Conservation (phyloP, 352 stramenopile species). For the Globisporangium lucens region DNA sequence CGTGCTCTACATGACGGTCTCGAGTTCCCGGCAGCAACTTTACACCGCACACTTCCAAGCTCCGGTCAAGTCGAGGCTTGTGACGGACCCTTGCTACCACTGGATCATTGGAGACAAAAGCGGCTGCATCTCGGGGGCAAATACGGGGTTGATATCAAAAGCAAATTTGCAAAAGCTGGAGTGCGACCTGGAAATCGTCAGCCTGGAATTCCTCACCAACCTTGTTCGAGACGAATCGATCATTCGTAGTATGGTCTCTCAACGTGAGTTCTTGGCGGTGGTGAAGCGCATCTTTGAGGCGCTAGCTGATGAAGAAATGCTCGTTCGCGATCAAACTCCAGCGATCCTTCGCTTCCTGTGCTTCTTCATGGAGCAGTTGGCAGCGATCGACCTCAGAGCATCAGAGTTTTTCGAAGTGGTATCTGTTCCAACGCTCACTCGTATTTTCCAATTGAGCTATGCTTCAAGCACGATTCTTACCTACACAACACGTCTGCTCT, state of each 20-base stretch:
- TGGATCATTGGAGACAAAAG: slow-evolving; percentile 6
- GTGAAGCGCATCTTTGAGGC: neutral
- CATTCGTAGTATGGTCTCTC: neutral
- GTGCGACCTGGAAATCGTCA: neutral
- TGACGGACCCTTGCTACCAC: slow-evolving; percentile 6
- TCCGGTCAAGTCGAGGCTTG: neutral
- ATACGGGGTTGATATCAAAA: neutral
- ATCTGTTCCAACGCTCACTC: neutral
- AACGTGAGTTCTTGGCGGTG: neutral
- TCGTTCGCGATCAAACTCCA: neutral
- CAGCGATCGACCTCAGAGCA: neutral
- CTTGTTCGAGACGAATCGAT: slow-evolving; percentile 6
- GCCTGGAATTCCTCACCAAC: slow-evolving; percentile 7
- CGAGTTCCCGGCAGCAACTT: neutral
- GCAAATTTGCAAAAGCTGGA: neutral
- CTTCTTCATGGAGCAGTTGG: slow-evolving; percentile 13
- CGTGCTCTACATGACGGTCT: slow-evolving; percentile 3
- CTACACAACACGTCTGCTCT: slow-evolving; percentile 7
- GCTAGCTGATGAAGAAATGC: neutral
- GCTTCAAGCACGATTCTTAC: neutral
- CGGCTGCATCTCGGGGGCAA: neutral
- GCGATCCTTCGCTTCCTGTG: slow-evolving; percentile 12
- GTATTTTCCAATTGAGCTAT: neutral
- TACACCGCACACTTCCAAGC: neutral
- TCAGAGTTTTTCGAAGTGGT: neutral